Evolutionary conservation across 2,329 filamentous ascomycete genomes (phyloP).

Genomic region (Aspergillus fischeri): DNA sequence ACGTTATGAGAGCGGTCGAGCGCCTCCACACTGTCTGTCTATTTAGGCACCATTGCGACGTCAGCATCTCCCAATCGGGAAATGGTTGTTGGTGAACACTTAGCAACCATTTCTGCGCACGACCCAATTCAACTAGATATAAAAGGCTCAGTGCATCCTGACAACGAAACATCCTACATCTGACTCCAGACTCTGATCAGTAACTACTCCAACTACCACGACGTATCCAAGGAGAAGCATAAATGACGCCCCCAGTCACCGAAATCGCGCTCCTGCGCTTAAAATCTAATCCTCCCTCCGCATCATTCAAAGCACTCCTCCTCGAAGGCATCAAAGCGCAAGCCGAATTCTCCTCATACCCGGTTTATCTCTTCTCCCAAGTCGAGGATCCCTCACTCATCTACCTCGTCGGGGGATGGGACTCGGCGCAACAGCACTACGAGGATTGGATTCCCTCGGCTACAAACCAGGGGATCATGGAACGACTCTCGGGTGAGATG

Average conservation of each 20-base stretch:
- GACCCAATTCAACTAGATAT: not conserved
- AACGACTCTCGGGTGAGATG: slow-evolving; percentile 33
- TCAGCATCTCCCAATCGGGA: not conserved
- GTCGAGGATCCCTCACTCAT: slow-evolving; percentile 41
- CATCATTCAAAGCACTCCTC: slow-evolving; percentile 27
- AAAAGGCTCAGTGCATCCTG: not conserved
- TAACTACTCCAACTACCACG: not conserved
- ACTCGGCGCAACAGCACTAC: slow-evolving; percentile 40
- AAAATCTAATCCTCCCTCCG: slow-evolving; percentile 15
- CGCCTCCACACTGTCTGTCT: no score
- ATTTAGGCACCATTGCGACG: not conserved
- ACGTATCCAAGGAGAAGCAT: not conserved
- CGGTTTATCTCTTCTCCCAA: slow-evolving; percentile 40
- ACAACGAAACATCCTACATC: not conserved
- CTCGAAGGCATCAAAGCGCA: slow-evolving; percentile 34
- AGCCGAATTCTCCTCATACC: slow-evolving; percentile 32
- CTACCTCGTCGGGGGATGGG: slow-evolving; percentile 47
- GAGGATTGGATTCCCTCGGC: slow-evolving; percentile 41
- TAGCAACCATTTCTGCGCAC: not conserved
- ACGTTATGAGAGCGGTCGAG: not conserved
- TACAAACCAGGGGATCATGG: slow-evolving; percentile 40
- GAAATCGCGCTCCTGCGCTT: slow-evolving; percentile 45
- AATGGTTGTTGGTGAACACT: not conserved
- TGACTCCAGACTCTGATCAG: not conserved
- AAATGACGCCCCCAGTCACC: slow-evolving; percentile 24